Evolutionary conservation across 176 grass and related monocot species (phyloP).

Genomic region (Avena sativa): DNA sequence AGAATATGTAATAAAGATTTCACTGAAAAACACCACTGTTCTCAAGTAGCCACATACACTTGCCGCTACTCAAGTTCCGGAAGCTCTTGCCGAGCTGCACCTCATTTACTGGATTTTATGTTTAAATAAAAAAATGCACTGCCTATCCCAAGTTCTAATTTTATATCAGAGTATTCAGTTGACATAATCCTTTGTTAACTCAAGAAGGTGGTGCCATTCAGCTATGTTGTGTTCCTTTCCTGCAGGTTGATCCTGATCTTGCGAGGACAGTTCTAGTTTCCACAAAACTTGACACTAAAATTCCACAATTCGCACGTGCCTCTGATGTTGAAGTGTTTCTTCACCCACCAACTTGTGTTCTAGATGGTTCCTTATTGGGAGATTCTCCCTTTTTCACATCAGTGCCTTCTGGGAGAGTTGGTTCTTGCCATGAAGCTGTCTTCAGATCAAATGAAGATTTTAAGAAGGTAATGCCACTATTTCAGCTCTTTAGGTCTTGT

Average conservation of each 20-base stretch:
- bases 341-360: conserved; percentile 66
- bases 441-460: conserved; percentile 94
- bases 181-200: conserved; percentile 6
- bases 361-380: conserved; percentile 86
- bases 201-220: conserved; percentile 7
- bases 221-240: conserved; percentile 18
- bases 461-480: conserved; percentile 65
- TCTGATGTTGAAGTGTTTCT: conserved; percentile 99
- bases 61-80: background rate
- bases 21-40: background rate
- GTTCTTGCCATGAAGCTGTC: conserved; percentile 76
- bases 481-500: conserved; percentile 10
- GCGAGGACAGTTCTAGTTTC: conserved; percentile 91
- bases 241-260: conserved; percentile 92
- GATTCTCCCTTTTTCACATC: conserved; percentile 95
- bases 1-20: conserved; percentile 6
- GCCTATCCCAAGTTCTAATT: background rate
- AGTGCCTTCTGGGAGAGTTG: conserved; percentile 95
- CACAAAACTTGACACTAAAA: conserved; percentile 96
- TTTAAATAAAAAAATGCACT: conserved; percentile 14
- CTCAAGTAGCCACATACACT: conserved; percentile 11
- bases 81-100: background rate
- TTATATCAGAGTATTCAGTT: background rate
- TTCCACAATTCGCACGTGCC: conserved; percentile 82
- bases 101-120: conserved; percentile 10